Conservation (phyloP, 768 basidiomycete genomes). For the Kwoniella mangroviensis region DNA sequence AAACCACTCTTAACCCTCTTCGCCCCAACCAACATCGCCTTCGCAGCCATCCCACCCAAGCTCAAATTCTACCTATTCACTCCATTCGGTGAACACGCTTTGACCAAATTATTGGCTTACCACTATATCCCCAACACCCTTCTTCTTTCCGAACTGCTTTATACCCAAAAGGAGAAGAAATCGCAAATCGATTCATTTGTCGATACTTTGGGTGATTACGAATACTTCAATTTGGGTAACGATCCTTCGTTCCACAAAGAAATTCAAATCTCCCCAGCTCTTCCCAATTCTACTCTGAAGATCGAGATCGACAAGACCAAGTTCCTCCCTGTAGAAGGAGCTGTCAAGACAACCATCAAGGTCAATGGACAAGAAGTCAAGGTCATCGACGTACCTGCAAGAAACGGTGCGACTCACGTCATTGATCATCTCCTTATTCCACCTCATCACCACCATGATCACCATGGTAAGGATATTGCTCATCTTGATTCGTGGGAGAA, state of each 20-base stretch:
- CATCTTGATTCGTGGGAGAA: constrained; percentile 46
- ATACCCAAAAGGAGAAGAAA: constrained; percentile 36
- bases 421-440: constrained; percentile 52
- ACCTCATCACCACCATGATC: constrained; percentile 55
- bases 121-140: constrained; percentile 67
- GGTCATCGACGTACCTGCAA: constrained; percentile 62
- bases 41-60: constrained; percentile 62
- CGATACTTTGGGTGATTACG: constrained; percentile 18
- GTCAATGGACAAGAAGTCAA: constrained; percentile 57
- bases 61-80: constrained; percentile 68
- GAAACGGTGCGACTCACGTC: constrained; percentile 68
- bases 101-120: constrained; percentile 67
- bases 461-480: constrained; percentile 42
- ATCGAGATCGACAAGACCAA: constrained; percentile 63
- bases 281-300: constrained; percentile 58
- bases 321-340: constrained; percentile 54
- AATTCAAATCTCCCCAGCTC: constrained; percentile 40
- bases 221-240: constrained; percentile 34
- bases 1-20: constrained; percentile 54
- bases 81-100: constrained; percentile 63
- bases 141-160: constrained; percentile 58
- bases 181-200: constrained; percentile 30
- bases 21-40: constrained; percentile 56
- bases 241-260: constrained; percentile 55
- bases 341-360: constrained; percentile 53